Base-by-base conservation (phyloP, 2,329 filamentous ascomycete genomes). In the Pseudophaeomoniella oleicola region DNA sequence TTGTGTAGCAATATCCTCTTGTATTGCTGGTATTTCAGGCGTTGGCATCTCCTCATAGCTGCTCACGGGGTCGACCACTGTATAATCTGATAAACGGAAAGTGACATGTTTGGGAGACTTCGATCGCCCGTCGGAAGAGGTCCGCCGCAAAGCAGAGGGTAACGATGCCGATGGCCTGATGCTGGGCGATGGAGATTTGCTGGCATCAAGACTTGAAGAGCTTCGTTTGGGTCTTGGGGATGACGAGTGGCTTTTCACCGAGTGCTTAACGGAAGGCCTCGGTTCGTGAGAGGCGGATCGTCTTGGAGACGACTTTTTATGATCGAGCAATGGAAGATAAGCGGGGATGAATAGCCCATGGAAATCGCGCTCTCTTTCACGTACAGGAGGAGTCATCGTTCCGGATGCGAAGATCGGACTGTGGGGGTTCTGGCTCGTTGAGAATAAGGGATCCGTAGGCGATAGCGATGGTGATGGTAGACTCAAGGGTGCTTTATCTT, bases 101-200 rank as follows among this genome's bases (percentile, higher is more conserved):
- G 40, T 44, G 31, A 50, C 47, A 30, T 47, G 46, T 32, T 50
- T 50, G 29, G 41, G 34, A 36, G 44, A 45, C 10, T 43, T 35
- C 16, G 17, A 38, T 18, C 33, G 13, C 19, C 32, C 32, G 13
- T 32, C 13, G 19, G 44, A 43, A 36, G 32, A 42, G 11, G 39
- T 16, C 13, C 37, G 43, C 16, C 47, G 36, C 14, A 49, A 35
- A 5, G 46, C 46, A 32, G 43, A 44, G 5, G 47, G 46, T n/a
- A 47, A 40, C 16, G 32, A 34, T 14, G 30, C 5, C 5, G 32
- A 34, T 16, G 34, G 22, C 30, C 10, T 18, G 19, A 30, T 27
- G 34, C 6, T 11, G 11, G 18, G 43, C 37, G 3, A 39, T 16
- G 10, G 40, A 22, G 11, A 36, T 35, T 2, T 41, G 37, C 11